phyloP scores from a whole-genome alignment of 768 basidiomycete genomes.

The Termitomyces sp. region DNA sequence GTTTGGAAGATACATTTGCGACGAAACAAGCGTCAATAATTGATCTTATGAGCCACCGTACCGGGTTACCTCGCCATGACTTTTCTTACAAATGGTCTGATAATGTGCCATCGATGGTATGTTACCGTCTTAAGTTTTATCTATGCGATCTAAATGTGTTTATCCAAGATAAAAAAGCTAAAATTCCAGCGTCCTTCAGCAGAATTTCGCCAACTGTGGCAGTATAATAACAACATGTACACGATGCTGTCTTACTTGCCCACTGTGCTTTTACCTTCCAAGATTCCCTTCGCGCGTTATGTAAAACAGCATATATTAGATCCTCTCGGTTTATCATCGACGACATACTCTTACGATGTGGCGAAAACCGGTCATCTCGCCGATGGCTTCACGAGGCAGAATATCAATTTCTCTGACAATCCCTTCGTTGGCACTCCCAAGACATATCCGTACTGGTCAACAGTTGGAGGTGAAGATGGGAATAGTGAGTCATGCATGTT shows the following conservation, averaged over 20 bases:
- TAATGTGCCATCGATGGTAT: conserved; percentile 8
- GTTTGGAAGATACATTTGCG: conserved; percentile 19
- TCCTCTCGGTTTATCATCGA: conserved; percentile 20
- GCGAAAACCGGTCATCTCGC: conserved; percentile 24
- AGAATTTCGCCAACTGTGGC: conserved; percentile 22
- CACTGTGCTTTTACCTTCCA: conserved; percentile 18
- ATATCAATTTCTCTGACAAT: conserved; percentile 8
- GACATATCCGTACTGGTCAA: conserved; percentile 16
- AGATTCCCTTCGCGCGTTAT: conserved; percentile 21
- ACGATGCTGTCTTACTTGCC: conserved; percentile 22
- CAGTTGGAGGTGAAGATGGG: conserved; percentile 17
- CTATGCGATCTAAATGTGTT: neutral
- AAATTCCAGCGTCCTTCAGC: conserved; percentile 23
- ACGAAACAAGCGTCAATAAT: conserved; percentile 15
- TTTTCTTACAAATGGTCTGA: conserved; percentile 9
- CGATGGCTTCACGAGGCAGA: conserved; percentile 18
- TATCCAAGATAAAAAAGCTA: conserved; percentile 14
- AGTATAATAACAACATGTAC: conserved; percentile 27
- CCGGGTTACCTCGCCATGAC: conserved; percentile 17
- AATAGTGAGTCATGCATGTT: conserved; percentile 13
- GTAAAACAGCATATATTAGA: conserved; percentile 25
- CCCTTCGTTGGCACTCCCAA: conserved; percentile 6
- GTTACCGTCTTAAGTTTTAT: neutral
- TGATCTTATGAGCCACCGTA: conserved; percentile 18
- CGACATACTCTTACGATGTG: conserved; percentile 23